Evolutionary conservation across 2,329 filamentous ascomycete species (phyloP).

Genomic region (Fusarium aywerte): DNA sequence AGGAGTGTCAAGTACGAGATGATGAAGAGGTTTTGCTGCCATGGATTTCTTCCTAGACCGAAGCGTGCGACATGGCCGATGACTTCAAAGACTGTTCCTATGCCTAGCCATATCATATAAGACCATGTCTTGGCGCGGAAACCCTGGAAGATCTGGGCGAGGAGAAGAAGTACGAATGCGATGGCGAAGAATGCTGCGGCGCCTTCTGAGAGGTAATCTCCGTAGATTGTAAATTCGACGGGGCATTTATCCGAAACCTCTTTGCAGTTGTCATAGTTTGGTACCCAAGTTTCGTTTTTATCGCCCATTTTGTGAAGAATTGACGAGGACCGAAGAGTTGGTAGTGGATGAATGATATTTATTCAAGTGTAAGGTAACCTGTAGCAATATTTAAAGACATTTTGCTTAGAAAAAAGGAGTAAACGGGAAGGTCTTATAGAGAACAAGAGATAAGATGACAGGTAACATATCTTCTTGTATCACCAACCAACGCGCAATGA

Average conservation of each 20-base stretch:
- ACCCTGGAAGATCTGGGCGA: slow-evolving; percentile 50
- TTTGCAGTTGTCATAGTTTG: slow-evolving; percentile 33
- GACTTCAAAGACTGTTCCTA: slow-evolving; percentile 54
- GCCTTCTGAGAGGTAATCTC: slow-evolving; percentile 36
- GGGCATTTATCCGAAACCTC: slow-evolving; percentile 40
- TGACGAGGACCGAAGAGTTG: no score
- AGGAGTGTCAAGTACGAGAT: slow-evolving; percentile 56
- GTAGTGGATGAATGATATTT: neutral
- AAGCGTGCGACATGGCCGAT: slow-evolving; percentile 56
- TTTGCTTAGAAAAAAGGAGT: neutral
- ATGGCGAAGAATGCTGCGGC: slow-evolving; percentile 49
- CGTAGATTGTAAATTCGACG: slow-evolving; percentile 43
- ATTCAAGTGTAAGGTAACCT: no score
- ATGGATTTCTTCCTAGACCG: slow-evolving; percentile 54
- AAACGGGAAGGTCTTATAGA: neutral
- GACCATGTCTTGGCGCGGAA: slow-evolving; percentile 54
- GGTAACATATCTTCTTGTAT: neutral
- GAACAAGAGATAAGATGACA: neutral
- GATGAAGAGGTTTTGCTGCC: slow-evolving; percentile 53
- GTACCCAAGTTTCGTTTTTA: slow-evolving; percentile 13
- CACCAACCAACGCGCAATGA: neutral
- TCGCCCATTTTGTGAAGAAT: slow-evolving; percentile 2
- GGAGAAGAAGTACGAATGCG: slow-evolving; percentile 49
- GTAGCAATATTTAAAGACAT: neutral
- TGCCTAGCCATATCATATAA: slow-evolving; percentile 49